Conservation (phyloP, 306 rosid species). For the Gleditsia sinensis region DNA sequence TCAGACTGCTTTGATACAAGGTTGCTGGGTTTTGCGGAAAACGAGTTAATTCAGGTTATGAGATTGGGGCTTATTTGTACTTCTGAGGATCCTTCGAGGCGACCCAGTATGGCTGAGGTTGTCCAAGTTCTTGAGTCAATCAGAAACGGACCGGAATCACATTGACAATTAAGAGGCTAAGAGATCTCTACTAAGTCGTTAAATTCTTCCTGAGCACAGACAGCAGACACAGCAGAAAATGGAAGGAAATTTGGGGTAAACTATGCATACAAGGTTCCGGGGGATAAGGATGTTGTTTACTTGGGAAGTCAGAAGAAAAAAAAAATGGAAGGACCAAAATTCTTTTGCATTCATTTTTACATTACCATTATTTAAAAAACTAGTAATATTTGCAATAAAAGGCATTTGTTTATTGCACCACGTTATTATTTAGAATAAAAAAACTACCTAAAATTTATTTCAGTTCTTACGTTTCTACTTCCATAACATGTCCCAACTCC, state of each 20-base stretch:
- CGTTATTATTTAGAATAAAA: not conserved
- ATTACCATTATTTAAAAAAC: constrained; percentile 46
- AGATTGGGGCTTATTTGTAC: constrained; percentile 88
- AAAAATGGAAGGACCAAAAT: constrained; percentile 34
- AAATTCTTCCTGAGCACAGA: constrained; percentile 32
- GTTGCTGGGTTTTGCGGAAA: constrained; percentile 77
- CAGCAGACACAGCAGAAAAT: constrained; percentile 11
- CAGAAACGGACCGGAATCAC: constrained; percentile 74
- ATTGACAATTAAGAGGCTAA: constrained; percentile 17
- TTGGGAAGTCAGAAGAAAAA: constrained; percentile 31
- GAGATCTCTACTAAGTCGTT: constrained; percentile 2
- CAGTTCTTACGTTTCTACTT: not conserved
- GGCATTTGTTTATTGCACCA: constrained; percentile 46
- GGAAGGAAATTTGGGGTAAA: constrained; percentile 30
- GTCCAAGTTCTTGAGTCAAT: constrained; percentile 97
- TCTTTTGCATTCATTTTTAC: constrained; percentile 59
- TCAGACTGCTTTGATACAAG: constrained; percentile 84
- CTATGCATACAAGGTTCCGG: constrained; percentile 12
- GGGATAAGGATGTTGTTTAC: constrained; percentile 21
- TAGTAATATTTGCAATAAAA: constrained; percentile 53
- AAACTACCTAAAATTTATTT: not conserved
- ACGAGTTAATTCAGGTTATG: constrained; percentile 90
- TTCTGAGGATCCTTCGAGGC: constrained; percentile 80
- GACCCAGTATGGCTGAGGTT: constrained; percentile 98
- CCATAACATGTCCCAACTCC: not conserved